Conservation (phyloP, 1,284 basidiomycete species). For the Earliella scabrosa region DNA sequence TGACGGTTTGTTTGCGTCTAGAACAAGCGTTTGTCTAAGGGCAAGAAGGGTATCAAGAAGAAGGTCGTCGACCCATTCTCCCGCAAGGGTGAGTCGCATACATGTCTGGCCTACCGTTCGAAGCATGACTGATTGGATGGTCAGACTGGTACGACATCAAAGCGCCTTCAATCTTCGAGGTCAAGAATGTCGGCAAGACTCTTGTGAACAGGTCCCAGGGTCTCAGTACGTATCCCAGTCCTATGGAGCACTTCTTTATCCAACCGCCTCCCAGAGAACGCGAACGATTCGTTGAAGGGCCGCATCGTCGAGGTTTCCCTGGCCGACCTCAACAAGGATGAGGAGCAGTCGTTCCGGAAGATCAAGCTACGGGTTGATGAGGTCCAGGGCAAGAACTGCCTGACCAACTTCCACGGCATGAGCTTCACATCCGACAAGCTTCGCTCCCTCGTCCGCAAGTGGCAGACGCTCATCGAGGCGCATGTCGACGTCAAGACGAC, state of each 20-base stretch:
- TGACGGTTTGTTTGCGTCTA: conserved; percentile 36
- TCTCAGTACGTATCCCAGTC: conserved; percentile 73
- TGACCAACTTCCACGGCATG: conserved; percentile 99
- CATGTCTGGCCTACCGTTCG: not conserved
- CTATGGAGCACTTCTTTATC: not conserved
- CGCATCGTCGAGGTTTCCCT: conserved; percentile 97
- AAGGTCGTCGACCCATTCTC: conserved; percentile 99
- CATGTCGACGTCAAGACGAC: conserved; percentile 99
- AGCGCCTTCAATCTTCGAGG: conserved; percentile 98
- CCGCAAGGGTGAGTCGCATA: conserved; percentile 79
- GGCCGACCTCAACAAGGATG: conserved; percentile 99
- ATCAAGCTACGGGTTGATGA: conserved; percentile 98
- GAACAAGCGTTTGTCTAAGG: conserved; percentile 99
- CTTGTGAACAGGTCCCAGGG: conserved; percentile 98
- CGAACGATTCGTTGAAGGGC: conserved; percentile 98
- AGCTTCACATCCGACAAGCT: conserved; percentile 99
- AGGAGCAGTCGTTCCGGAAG: conserved; percentile 99
- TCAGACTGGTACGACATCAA: conserved; percentile 99
- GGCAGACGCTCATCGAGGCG: conserved; percentile 99
- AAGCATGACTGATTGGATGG: not conserved
- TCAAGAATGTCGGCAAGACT: conserved; percentile 97
- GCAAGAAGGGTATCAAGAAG: conserved; percentile 99
- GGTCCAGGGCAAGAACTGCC: conserved; percentile 98
- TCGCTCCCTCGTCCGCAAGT: conserved; percentile 99
- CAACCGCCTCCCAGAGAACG: conserved; percentile 75